These are phyloP conservation scores for Suillus subaureus DNA, from an alignment of 768 basidiomycete genomes.

Conservation along the genomic window DNA sequence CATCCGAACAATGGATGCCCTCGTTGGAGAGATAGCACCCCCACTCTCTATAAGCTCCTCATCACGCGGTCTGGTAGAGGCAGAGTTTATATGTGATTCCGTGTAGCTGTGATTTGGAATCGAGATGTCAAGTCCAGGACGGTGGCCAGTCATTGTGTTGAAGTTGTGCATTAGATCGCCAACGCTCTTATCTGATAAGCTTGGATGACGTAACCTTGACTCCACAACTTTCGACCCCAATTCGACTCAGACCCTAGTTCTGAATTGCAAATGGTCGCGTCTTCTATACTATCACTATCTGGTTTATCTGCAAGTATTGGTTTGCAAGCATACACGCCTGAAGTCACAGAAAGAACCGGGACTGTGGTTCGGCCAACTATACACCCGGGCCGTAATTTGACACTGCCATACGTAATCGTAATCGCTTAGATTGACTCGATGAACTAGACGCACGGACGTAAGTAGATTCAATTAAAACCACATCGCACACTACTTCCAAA, in stretches of 20 bases:
- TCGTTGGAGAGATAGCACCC: conserved; percentile 25
- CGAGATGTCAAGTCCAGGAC: not conserved
- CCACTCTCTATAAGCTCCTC: not conserved
- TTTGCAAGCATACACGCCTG: not conserved
- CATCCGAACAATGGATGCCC: conserved; percentile 52
- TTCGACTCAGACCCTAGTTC: too few species aligned
- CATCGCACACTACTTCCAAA: not conserved
- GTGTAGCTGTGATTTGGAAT: conserved; percentile 1
- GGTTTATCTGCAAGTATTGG: too few species aligned
- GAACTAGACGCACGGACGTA: not conserved
- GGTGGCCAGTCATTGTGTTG: not conserved
- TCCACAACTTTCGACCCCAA: too few species aligned
- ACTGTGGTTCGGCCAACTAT: not conserved
- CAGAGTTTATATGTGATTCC: not conserved
- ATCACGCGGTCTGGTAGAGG: not conserved
- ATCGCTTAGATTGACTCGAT: not conserved
- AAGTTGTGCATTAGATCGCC: not conserved
- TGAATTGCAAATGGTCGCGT: not conserved
- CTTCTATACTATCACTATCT: too few species aligned
- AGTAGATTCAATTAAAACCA: not conserved
- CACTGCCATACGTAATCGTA: not conserved
- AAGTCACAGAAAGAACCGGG: not conserved
- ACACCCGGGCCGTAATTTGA: not conserved
- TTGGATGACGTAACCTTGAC: not conserved
- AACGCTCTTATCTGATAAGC: not conserved